These are phyloP conservation scores for Rhizopogon parksii DNA, from an alignment of 1,284 basidiomycete species.

Conservation along the genomic window DNA sequence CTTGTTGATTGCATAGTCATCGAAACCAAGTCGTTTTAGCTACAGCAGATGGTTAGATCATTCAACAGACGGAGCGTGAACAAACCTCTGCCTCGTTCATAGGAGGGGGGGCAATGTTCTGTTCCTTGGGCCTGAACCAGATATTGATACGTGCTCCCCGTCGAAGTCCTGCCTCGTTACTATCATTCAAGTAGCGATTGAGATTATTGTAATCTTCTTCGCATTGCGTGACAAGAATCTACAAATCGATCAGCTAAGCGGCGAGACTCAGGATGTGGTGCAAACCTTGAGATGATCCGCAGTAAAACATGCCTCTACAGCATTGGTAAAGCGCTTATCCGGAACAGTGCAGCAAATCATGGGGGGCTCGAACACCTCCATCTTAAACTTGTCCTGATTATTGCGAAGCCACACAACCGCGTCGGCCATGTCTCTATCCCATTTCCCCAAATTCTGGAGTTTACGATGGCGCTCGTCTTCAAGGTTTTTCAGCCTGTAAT, in stretches of 20 bases:
- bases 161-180: slow-evolving; percentile 44
- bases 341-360: slow-evolving; percentile 68
- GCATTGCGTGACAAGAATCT: slow-evolving; percentile 86
- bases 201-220: slow-evolving; percentile 76
- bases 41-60: slow-evolving; percentile 26
- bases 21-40: slow-evolving; percentile 64
- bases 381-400: slow-evolving; percentile 65
- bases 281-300: slow-evolving; percentile 56
- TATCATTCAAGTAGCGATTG: slow-evolving; percentile 62
- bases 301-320: slow-evolving; percentile 74
- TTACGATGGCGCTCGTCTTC: slow-evolving; percentile 56
- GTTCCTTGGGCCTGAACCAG: slow-evolving; percentile 50
- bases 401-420: slow-evolving; percentile 75
- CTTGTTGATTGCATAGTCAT: slow-evolving; percentile 79
- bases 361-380: slow-evolving; percentile 83
- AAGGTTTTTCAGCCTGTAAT: slow-evolving; percentile 48
- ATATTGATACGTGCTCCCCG: slow-evolving; percentile 48
- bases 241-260: background rate
- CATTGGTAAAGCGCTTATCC: slow-evolving; percentile 54
- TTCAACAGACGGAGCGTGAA: background rate
- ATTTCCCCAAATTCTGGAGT: slow-evolving; percentile 41
- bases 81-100: slow-evolving; percentile 53
- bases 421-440: slow-evolving; percentile 55
- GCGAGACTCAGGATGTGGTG: background rate
- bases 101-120: slow-evolving; percentile 40